Evolutionary conservation across 2,329 filamentous ascomycete genomes (phyloP), one percentile per base, ranked within the genome.

Genomic region (Hypoxylon sp.): DNA sequence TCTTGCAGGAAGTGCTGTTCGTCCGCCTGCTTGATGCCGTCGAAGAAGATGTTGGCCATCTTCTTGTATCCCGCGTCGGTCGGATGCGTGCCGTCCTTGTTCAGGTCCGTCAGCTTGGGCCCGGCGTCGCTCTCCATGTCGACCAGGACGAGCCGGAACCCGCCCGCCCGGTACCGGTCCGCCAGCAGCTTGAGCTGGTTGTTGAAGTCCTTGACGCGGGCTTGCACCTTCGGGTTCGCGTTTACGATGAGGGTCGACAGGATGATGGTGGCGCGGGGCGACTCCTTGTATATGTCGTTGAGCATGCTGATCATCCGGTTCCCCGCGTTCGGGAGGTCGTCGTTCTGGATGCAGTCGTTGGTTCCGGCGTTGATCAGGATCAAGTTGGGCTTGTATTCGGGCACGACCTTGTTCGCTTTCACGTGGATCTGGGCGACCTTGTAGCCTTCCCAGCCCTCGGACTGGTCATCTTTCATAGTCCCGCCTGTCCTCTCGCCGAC

Each of bases 361-460:
- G 79, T 78, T 1, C 80, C 80, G 6, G 71, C 76, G 59, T 81
- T 79, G 60, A 81, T 61, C 6, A 79, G 68, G 42, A 81, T 71
- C 11, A 81, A 24, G 55, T 80, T 78, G 0, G 80, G 80, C 61
- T 72, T 71, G 55, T 73, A 71, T 28, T 64, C 36, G 1, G 74
- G 68, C 8, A 77, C 68, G 9, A 74, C 72, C 14, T 26, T 26
- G 28, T 68, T 62, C 1, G 78, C 78, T 56, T 75, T 78, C 24
- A 51, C 59, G 33, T 72, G 70, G 8, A 81, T 74, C 50, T 78
- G 67, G 63, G 76, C 73, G 54, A 81, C 73, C 50, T 72, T 65
- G 30, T 72, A 75, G 7, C 78, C 76, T 6, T 74, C 73, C 74
- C 75, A 79, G 6, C 78, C 79, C 66, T 81, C 78, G 48, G 76